Conservation (phyloP, 768 basidiomycete species). For the Thelephora ganbajun region DNA sequence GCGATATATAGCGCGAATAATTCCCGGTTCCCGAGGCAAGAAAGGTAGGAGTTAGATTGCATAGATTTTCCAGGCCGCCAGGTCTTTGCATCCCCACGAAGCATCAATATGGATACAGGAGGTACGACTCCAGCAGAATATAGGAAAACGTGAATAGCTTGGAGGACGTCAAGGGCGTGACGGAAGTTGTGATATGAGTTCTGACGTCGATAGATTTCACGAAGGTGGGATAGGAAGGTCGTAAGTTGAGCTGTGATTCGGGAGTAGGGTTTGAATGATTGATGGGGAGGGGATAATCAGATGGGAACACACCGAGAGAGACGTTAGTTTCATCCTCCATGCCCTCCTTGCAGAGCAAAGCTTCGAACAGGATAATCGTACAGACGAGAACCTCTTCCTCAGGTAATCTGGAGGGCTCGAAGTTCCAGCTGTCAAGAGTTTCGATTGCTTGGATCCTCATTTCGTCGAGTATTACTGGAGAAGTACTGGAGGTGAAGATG, state of each 20-base stretch:
- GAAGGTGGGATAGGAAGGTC: slow-evolving; percentile 73
- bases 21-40: slow-evolving; percentile 46
- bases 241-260: slow-evolving; percentile 48
- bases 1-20: slow-evolving; percentile 78
- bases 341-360: slow-evolving; percentile 66
- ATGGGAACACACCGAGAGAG: slow-evolving; percentile 37
- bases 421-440: slow-evolving; percentile 70
- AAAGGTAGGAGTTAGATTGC: slow-evolving; percentile 9
- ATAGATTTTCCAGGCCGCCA: slow-evolving; percentile 25
- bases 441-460: slow-evolving; percentile 51
- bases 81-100: slow-evolving; percentile 23
- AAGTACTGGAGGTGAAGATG: slow-evolving; percentile 2
- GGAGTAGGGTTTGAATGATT: not conserved
- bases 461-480: slow-evolving; percentile 20
- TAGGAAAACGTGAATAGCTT: slow-evolving; percentile 82
- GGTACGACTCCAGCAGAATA: slow-evolving; percentile 71
- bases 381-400: slow-evolving; percentile 76
- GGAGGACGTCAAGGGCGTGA: slow-evolving; percentile 92
- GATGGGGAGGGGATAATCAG: not conserved
- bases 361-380: slow-evolving; percentile 78
- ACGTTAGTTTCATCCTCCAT: slow-evolving; percentile 45
- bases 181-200: slow-evolving; percentile 98
- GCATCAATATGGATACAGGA: slow-evolving; percentile 44
- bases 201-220: slow-evolving; percentile 77
- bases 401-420: slow-evolving; percentile 75